Percentiles rank a stretch among this genome's conserved stretches.
phyloP scores from a whole-genome alignment of 2,329 filamentous ascomycete genomes.

The Tetracladium maxilliforme region DNA sequence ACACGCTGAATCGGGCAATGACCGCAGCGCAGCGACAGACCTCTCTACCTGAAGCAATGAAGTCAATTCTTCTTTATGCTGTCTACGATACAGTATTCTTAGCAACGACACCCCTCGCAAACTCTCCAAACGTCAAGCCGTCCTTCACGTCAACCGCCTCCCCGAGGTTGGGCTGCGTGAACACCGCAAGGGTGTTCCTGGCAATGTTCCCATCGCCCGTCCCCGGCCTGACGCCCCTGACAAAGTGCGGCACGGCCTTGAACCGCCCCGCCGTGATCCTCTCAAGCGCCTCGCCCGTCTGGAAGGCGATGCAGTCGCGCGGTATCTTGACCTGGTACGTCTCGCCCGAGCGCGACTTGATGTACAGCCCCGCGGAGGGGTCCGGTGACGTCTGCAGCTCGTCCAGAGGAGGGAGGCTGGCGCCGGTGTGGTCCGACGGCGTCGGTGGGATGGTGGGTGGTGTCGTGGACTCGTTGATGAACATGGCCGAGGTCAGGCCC shows the following conservation, averaged over 20 bases:
- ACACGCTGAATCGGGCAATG: too few relatives aligned
- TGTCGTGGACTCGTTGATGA: conserved; percentile 59
- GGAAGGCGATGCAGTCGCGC: conserved; percentile 82
- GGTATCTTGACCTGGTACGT: conserved; percentile 90
- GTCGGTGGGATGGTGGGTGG: conserved; percentile 16
- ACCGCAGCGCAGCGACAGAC: too few relatives aligned
- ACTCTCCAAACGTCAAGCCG: conserved; percentile 59
- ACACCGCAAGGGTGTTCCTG: conserved; percentile 85
- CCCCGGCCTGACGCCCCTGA: conserved; percentile 55
- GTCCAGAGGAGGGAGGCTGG: conserved; percentile 32
- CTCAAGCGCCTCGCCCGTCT: conserved; percentile 86
- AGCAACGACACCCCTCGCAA: conserved; percentile 33
- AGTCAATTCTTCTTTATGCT: too few relatives aligned
- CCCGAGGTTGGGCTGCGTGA: conserved; percentile 87
- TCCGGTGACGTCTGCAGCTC: conserved; percentile 71
- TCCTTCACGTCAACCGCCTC: conserved; percentile 59
- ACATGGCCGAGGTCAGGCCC: conserved; percentile 90
- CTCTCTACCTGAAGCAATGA: too few relatives aligned
- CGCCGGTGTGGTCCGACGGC: conserved; percentile 13
- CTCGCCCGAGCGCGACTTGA: conserved; percentile 68
- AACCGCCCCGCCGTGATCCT: conserved; percentile 84
- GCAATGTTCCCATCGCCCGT: conserved; percentile 39
- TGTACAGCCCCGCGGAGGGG: conserved; percentile 79
- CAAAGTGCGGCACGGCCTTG: conserved; percentile 91
- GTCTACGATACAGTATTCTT: conserved; percentile 15